phyloP scores from a whole-genome alignment of 495 filamentous ascomycete species.

The Penicillium alfredii region DNA sequence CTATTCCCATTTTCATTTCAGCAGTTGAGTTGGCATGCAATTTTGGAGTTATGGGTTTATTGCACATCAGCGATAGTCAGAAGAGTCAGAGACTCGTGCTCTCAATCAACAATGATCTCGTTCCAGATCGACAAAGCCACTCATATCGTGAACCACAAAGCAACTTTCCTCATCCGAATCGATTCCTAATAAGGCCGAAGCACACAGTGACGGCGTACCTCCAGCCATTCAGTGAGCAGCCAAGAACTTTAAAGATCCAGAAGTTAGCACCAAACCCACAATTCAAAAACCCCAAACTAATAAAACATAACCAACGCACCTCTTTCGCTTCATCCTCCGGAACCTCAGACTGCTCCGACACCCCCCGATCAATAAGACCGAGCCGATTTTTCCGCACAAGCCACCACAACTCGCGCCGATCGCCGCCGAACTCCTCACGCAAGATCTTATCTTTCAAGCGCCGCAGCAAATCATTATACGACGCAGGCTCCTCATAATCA shows the following conservation, averaged over 20 bases:
- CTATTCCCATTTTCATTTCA: slow-evolving; percentile 1
- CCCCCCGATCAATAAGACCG: slow-evolving; percentile 63
- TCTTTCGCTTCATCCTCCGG: slow-evolving; percentile 61
- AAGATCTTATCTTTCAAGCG: slow-evolving; percentile 68
- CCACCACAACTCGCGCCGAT: slow-evolving; percentile 80
- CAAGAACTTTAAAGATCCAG: slow-evolving; percentile 24
- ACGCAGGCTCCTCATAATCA: slow-evolving; percentile 64
- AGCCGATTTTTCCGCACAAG: slow-evolving; percentile 58
- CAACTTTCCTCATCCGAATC: too few relatives aligned
- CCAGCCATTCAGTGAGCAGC: slow-evolving; percentile 28
- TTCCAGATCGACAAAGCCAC: too few relatives aligned
- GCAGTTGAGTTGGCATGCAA: slow-evolving; percentile 7
- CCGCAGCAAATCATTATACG: slow-evolving; percentile 72
- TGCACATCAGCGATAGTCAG: too few relatives aligned
- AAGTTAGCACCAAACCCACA: slow-evolving; percentile 8
- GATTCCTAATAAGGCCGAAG: too few relatives aligned
- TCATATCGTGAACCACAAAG: too few relatives aligned
- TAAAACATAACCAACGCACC: slow-evolving; percentile 30
- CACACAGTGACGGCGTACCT: too few relatives aligned
- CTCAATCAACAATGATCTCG: too few relatives aligned
- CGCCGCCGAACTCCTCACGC: slow-evolving; percentile 67
- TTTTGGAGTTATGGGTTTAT: too few relatives aligned
- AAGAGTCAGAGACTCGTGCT: too few relatives aligned
- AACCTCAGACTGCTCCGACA: slow-evolving; percentile 56
- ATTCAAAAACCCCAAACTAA: too few relatives aligned